These are phyloP conservation scores for Sonneratia caseolaris DNA, from an alignment of 345 rosid genomes.

Conservation along the genomic window DNA sequence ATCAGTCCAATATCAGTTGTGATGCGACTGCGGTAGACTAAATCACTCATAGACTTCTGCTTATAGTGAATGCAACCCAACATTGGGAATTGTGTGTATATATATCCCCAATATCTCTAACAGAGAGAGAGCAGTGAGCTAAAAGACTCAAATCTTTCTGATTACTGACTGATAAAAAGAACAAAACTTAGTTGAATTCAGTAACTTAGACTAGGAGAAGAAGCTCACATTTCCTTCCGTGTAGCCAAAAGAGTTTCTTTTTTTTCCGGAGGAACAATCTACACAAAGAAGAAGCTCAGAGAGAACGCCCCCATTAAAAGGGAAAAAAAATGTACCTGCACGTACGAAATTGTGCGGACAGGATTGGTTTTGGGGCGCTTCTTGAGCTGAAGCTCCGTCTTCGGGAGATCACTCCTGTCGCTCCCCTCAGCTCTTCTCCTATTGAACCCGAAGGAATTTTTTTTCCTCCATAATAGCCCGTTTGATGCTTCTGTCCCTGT, in stretches of 20 bases:
- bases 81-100: too few relatives aligned
- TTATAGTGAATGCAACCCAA: too few relatives aligned
- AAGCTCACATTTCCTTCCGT: too few relatives aligned
- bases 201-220: too few relatives aligned
- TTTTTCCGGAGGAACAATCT: not conserved
- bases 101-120: too few relatives aligned
- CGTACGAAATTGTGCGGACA: constrained; percentile 75
- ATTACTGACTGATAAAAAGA: too few relatives aligned
- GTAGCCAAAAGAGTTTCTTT: not conserved
- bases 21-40: too few relatives aligned
- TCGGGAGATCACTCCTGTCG: constrained; percentile 45
- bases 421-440: constrained; percentile 74
- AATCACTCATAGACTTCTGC: too few relatives aligned
- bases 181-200: too few relatives aligned
- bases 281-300: not conserved
- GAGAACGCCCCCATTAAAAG: not conserved
- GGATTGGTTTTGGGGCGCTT: constrained; percentile 56
- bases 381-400: constrained; percentile 63
- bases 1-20: too few relatives aligned
- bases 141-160: too few relatives aligned
- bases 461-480: constrained; percentile 27
- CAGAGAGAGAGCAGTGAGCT: too few relatives aligned
- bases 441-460: constrained; percentile 49
- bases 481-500: not conserved
- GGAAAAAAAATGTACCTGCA: constrained; percentile 39